A percentile compares a stretch with the other conserved stretches of the same genome.
Conservation (phyloP, 2,329 filamentous ascomycete species). For the Aspergillus puulaauensis region DNA sequence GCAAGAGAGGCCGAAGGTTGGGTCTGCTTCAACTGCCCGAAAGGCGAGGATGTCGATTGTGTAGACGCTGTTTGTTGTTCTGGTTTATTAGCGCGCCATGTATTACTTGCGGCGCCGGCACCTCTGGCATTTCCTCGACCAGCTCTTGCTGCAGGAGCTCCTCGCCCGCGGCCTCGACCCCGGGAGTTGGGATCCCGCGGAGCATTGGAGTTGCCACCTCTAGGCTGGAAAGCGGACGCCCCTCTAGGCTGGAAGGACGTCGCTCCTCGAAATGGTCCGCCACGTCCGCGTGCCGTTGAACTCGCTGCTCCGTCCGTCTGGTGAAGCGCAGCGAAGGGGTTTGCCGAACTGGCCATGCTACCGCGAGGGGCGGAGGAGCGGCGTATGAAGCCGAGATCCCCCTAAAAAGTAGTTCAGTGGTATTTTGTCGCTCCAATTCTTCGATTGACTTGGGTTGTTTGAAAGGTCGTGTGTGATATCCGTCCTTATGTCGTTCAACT, state of each 20-base stretch:
- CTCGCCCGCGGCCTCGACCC: constrained; percentile 24
- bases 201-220: constrained; percentile 15
- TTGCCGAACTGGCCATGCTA: constrained; percentile 33
- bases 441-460: background rate
- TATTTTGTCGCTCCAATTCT: background rate
- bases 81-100: constrained; percentile 18
- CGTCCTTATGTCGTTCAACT: background rate
- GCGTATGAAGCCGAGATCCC: constrained; percentile 19
- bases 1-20: constrained; percentile 16
- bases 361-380: constrained; percentile 23
- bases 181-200: constrained; percentile 18
- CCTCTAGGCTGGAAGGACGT: constrained; percentile 16
- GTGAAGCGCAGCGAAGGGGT: constrained; percentile 26
- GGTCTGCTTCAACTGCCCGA: constrained; percentile 25
- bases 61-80: constrained; percentile 11
- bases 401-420: background rate
- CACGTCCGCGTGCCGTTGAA: constrained; percentile 27
- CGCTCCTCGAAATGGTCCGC: constrained; percentile 17
- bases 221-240: constrained; percentile 14
- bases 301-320: constrained; percentile 27
- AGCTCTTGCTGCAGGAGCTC: constrained; percentile 12
- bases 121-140: constrained; percentile 23
- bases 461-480: background rate
- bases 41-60: constrained; percentile 22
- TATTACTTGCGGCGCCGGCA: constrained; percentile 10